Base-by-base conservation (phyloP, 2,329 filamentous ascomycete species). In the Botrytis squamosa region DNA sequence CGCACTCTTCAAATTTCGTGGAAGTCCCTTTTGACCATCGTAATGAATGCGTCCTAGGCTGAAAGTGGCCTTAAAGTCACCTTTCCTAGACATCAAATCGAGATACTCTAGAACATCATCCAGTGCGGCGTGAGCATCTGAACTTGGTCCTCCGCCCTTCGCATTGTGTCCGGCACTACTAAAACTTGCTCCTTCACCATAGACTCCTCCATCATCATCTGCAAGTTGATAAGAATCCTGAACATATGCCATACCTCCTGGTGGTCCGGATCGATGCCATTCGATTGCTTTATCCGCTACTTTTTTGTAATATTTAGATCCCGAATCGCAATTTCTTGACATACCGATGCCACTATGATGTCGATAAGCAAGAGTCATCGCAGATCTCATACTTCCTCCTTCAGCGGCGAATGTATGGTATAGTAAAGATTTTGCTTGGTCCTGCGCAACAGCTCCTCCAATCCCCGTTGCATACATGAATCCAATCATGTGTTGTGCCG, bases 381-480 rank as follows among this genome's bases (percentile, higher is more conserved):
- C 92, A 9, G 95, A 95, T 72, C 91, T 88, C 25, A 91, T 92
- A 80, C 97, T 90, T 33, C 94, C 95, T 72, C 89, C 89, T 77
- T 94, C 87, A 0, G 96, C 96, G 0, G 96, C 95, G 81, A 98
- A 96, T 0, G 93, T 97, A 82, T 99, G 95, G 82, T 98, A 98
- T 59, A 98, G 85, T 79, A 98, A 86, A 5, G 96, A 94, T 83
- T 94, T 95, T 18, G 95, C 95, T 83, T 98, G 96, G 79, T 99
- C 93, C 62, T 89, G 88, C 80, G 93, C 89, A 9, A 97, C 93
- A 1, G 91, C 91, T 46, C 90, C 90, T 25, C 93, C 95, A 74
- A 99, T 87, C 0, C 96, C 96, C 0, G 96, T 99, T 52, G 95
- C 95, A 83, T 99, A 95, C 88, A 97, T 96, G 78, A 99, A 90